Conservation (phyloP, 805 yeast species). For the Starmerella stellata region DNA sequence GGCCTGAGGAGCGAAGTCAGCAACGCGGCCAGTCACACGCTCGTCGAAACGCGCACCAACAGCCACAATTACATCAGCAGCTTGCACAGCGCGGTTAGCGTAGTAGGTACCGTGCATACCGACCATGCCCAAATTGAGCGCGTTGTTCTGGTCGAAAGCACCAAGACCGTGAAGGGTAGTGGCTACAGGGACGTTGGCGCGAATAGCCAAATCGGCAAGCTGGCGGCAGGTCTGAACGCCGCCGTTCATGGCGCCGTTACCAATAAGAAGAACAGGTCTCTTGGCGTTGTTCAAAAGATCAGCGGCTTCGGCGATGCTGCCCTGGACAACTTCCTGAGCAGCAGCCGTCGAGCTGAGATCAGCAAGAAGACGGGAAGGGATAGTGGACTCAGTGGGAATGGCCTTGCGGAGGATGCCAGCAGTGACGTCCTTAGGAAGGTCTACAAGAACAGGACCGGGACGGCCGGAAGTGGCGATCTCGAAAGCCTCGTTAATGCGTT, state of each 20-base stretch:
- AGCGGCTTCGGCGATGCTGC: conserved; percentile 62
- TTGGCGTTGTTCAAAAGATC: conserved; percentile 62
- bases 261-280: conserved; percentile 76
- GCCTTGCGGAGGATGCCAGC: conserved; percentile 74
- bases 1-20: conserved; percentile 88
- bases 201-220: conserved; percentile 70
- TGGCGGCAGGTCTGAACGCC: conserved; percentile 50
- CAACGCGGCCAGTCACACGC: conserved; percentile 78
- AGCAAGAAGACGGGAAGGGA: conserved; percentile 39
- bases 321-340: conserved; percentile 48
- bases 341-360: conserved; percentile 53
- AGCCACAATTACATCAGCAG: conserved; percentile 83
- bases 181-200: conserved; percentile 87
- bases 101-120: conserved; percentile 98
- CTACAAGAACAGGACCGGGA: conserved; percentile 97
- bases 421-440: conserved; percentile 94
- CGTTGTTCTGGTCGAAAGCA: conserved; percentile 80
- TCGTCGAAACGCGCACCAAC: conserved; percentile 96
- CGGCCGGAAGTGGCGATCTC: conserved; percentile 92
- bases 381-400: conserved; percentile 73
- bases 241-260: conserved; percentile 68
- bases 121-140: conserved; percentile 81
- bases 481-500: conserved; percentile 92
- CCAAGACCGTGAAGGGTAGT: conserved; percentile 91
- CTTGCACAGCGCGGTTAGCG: conserved; percentile 86